Percentiles rank a stretch among this genome's conserved stretches.
phyloP scores from a whole-genome alignment of 176 grass and related monocot genomes.

The Triticum dicoccoides region DNA sequence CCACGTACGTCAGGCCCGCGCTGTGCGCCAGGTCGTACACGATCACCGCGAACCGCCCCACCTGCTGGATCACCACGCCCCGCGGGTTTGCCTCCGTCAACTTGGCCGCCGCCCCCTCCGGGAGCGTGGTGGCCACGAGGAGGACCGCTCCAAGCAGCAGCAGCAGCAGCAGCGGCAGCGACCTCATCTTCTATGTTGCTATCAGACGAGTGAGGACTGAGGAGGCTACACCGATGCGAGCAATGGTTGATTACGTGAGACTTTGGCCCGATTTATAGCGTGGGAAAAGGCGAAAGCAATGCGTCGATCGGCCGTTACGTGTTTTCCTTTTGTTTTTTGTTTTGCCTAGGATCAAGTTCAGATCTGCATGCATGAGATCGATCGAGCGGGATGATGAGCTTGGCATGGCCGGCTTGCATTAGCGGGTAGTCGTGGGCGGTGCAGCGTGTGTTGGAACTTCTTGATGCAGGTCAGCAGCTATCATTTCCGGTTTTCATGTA shows the following conservation, averaged over 20 bases:
- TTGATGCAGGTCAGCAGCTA: not conserved
- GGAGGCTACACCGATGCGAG: too few species aligned
- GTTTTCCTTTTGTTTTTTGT: not conserved
- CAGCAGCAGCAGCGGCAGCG: not conserved
- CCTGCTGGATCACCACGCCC: slow-evolving; percentile 16
- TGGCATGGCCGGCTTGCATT: not conserved
- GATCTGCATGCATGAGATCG: not conserved
- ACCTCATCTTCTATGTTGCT: not conserved
- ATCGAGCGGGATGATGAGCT: not conserved
- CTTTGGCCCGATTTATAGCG: not conserved
- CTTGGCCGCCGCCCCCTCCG: not conserved
- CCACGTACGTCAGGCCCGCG: slow-evolving; percentile 1
- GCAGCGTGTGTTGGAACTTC: not conserved
- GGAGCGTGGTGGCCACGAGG: not conserved
- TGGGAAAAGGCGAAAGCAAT: not conserved
- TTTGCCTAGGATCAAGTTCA: not conserved
- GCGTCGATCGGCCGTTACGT: not conserved
- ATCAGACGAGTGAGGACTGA: too few species aligned
- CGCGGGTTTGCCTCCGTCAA: not conserved
- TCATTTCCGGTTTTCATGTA: not conserved
- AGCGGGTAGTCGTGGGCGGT: not conserved
- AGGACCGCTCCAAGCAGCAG: not conserved
- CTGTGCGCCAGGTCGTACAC: slow-evolving; percentile 29
- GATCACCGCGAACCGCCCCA: slow-evolving; percentile 34
- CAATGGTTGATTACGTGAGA: not conserved